Conservation (phyloP, 352 stramenopile genomes). For the Phytophthora nicotianae region DNA sequence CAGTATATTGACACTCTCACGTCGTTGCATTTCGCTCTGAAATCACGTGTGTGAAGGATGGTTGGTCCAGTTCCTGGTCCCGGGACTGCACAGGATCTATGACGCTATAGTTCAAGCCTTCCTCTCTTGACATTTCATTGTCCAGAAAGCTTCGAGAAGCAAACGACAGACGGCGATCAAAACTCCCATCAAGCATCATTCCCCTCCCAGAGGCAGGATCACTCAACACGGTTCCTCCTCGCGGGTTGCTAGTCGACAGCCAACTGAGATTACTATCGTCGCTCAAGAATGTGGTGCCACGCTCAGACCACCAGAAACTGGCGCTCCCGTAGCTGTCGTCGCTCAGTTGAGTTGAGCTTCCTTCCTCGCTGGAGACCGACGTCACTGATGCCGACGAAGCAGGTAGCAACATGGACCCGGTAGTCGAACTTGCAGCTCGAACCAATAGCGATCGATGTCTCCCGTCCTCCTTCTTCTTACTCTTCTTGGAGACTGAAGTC, state of each 20-base stretch:
- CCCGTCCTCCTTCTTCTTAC: conserved; percentile 29
- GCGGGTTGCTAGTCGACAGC: conserved; percentile 37
- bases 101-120: conserved; percentile 10
- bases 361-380: conserved; percentile 43
- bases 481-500: conserved; percentile 29
- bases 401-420: conserved; percentile 31
- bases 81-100: background rate
- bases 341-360: conserved; percentile 38
- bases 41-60: conserved; percentile 42
- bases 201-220: conserved; percentile 30
- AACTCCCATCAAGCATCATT: conserved; percentile 35
- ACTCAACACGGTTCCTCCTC: conserved; percentile 42
- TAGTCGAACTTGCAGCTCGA: conserved; percentile 33
- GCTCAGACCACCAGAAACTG: conserved; percentile 56
- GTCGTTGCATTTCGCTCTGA: conserved; percentile 36
- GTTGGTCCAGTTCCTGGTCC: conserved; percentile 21
- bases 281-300: conserved; percentile 39
- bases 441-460: conserved; percentile 33
- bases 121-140: conserved; percentile 21
- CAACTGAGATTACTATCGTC: conserved; percentile 49
- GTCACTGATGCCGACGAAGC: conserved; percentile 30
- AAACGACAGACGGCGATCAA: conserved; percentile 42
- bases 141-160: conserved; percentile 39
- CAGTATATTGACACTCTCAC: conserved; percentile 20
- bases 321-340: conserved; percentile 46